Evolutionary conservation across 208 protist species (phyloP), one percentile per base, ranked within the genome.

Genomic region (Trypanosoma melophagium): DNA sequence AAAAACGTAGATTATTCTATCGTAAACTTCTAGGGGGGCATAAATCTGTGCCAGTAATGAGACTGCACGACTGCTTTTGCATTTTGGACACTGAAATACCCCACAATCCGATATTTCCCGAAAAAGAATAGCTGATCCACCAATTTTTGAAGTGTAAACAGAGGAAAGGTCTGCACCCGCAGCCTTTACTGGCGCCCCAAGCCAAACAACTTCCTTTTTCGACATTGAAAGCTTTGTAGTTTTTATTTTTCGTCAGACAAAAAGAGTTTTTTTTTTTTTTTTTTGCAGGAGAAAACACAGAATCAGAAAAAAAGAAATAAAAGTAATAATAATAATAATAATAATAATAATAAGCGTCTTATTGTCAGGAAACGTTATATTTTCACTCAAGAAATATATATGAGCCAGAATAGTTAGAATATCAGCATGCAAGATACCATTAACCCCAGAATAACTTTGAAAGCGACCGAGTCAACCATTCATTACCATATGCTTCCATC

Each of bases 1-100:
- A 35, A 96, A 66, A 8, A 96, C 55, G 66, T 96, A 96, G 5
- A 96, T 47, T 25, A 96, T 81, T 22, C 91, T 79, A 69, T 96
- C 91, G 62, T 86, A 91, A 50, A 80, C 69, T 31, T 87, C 80
- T 19, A 92, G 73, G 9, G 91, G 89, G 2, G 87, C 87, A 56
- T 90, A 93, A 41, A 96, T 55, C 66, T 96, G 91, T 28, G 76
- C 60, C 21, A 96, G 56, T 9, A 94, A 71, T 21, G 84, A 89
- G 2, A 87, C 84, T 16, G 78, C 65, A 22, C 84, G 60, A 47
- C 47, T 56, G 13, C 65, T 81, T 40, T 73, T 75, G 63, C 90
- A 96, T 63, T 87, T 82, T 14, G 87, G 86, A 73, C 90, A 96
- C 53, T 81, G n/a, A 59, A 96, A 95, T 31, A 68, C 63, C 8